Evolutionary conservation across 2,329 filamentous ascomycete genomes (phyloP).

Genomic region (Boeremia lycopersici): DNA sequence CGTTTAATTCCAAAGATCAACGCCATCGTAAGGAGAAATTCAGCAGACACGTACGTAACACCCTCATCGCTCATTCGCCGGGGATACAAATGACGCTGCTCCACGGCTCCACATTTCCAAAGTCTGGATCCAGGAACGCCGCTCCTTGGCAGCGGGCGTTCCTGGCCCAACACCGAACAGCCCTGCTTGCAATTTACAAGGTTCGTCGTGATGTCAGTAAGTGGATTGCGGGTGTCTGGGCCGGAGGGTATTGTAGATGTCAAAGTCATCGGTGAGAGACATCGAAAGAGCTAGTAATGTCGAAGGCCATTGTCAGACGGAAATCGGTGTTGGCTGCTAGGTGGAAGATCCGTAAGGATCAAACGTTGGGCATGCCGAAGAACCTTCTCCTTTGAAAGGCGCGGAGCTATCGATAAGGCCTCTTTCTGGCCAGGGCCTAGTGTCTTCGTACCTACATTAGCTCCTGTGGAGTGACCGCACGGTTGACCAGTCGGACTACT

Average conservation of each 20-base stretch:
- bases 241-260: neutral
- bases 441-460: conserved; percentile 19
- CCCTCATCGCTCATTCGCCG: conserved; percentile 7
- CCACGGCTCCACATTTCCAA: conserved; percentile 13
- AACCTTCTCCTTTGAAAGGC: conserved; percentile 2
- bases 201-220: conserved; percentile 6
- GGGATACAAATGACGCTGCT: conserved; percentile 8
- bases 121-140: conserved; percentile 18
- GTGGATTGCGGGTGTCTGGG: neutral
- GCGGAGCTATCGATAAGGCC: conserved; percentile 17
- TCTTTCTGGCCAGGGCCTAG: conserved; percentile 6
- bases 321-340: conserved; percentile 4
- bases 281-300: neutral
- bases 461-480: conserved; percentile 10
- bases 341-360: conserved; percentile 2
- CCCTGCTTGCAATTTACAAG: conserved; percentile 3
- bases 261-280: too few relatives aligned
- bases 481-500: conserved; percentile 9
- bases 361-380: conserved; percentile 6
- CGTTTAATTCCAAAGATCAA: conserved; percentile 11
- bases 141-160: conserved; percentile 4
- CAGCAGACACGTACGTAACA: conserved; percentile 19
- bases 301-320: neutral
- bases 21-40: conserved; percentile 9
- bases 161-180: conserved; percentile 7